These are phyloP conservation scores for Cercospora brassicicola DNA, from an alignment of 2,329 filamentous ascomycete species.

Conservation along the genomic window DNA sequence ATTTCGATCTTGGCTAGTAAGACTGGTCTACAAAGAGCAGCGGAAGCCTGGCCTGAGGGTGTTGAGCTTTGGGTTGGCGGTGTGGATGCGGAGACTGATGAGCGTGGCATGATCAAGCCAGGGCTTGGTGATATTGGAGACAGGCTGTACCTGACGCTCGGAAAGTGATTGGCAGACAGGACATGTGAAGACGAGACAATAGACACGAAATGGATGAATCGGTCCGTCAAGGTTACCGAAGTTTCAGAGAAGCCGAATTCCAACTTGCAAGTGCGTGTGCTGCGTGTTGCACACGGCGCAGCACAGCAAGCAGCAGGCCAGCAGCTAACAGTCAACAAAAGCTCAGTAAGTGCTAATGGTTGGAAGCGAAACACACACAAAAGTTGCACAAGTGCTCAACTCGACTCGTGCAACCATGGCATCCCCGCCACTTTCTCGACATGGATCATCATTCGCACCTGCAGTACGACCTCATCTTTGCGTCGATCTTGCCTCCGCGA, in stretches of 20 bases:
- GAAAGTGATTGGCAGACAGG: conserved; percentile 58
- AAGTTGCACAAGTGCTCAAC: neutral
- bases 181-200: neutral
- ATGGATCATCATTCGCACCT: conserved; percentile 3
- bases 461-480: neutral
- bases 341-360: neutral
- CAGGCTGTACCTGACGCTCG: conserved; percentile 81
- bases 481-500: neutral
- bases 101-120: conserved; percentile 85
- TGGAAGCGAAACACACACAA: neutral
- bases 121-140: conserved; percentile 90
- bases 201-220: neutral
- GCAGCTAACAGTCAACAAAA: neutral
- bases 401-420: neutral
- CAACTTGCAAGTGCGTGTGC: neutral
- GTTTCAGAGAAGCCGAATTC: neutral
- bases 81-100: conserved; percentile 71
- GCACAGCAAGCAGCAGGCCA: neutral
- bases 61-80: conserved; percentile 81
- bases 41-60: conserved; percentile 73
- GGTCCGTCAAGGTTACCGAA: neutral
- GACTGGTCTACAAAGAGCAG: conserved; percentile 69
- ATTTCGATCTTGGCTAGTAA: conserved; percentile 72
- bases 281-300: neutral
- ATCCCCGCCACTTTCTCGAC: neutral